Percentiles rank a stretch among this genome's conserved stretches.
Conservation (phyloP, 257 asterid species). For the Leptodermis oblonga region DNA sequence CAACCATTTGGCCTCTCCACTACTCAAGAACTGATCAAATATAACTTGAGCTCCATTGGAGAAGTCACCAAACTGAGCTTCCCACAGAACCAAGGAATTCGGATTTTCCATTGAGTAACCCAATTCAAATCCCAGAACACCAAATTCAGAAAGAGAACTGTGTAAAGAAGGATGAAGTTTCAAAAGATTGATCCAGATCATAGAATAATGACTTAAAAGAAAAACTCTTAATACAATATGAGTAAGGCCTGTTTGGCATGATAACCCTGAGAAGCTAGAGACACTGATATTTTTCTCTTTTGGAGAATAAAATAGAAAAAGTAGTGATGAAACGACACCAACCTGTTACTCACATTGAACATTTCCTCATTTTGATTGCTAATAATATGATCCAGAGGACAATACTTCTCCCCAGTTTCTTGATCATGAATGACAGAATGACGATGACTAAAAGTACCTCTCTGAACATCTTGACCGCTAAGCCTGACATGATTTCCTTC, state of each 20-base stretch:
- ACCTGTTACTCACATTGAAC: constrained; percentile 99
- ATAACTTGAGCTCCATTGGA: constrained; percentile 91
- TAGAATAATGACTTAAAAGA: neutral
- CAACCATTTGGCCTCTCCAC: too few relatives aligned
- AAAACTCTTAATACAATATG: neutral
- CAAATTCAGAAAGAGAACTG: constrained; percentile 95
- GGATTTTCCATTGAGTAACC: too few relatives aligned
- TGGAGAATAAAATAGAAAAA: neutral
- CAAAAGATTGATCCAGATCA: neutral
- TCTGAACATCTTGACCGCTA: constrained; percentile 97
- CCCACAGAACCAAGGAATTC: too few relatives aligned
- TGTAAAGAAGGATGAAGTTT: constrained; percentile 9
- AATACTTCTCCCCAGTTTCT: constrained; percentile 74
- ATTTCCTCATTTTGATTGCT: constrained; percentile 85
- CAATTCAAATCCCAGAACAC: constrained; percentile 89
- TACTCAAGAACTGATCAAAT: constrained; percentile 87
- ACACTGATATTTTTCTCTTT: neutral
- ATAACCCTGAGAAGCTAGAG: neutral
- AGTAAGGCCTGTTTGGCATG: neutral
- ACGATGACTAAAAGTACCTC: constrained; percentile 97
- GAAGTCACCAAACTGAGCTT: constrained; percentile 95
- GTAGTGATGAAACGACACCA: constrained; percentile 10
- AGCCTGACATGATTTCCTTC: constrained; percentile 98
- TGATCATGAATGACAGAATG: constrained; percentile 90
- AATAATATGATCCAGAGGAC: constrained; percentile 90